phyloP scores from a whole-genome alignment of 192 early-diverging fungal genomes.

The Entomortierella parvispora region DNA sequence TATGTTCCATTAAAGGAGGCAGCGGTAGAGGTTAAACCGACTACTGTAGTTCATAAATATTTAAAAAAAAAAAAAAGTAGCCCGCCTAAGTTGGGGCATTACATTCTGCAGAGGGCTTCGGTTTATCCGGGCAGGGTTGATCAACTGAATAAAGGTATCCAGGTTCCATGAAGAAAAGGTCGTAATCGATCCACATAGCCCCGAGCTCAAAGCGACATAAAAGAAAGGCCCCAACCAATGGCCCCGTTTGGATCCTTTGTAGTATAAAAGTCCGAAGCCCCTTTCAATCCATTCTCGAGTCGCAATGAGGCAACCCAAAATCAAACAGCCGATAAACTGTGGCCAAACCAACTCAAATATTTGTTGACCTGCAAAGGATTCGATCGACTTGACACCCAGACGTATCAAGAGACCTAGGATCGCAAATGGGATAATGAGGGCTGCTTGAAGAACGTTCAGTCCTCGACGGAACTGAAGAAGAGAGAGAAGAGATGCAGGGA shows the following conservation, averaged over 20 bases:
- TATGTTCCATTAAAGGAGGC: conserved; percentile 1
- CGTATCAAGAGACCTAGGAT: conserved; percentile 74
- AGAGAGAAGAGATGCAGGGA: too few relatives aligned
- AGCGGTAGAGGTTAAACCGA: too few relatives aligned
- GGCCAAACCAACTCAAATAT: conserved; percentile 71
- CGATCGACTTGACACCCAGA: conserved; percentile 61
- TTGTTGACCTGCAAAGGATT: conserved; percentile 66
- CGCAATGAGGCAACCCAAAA: conserved; percentile 60
- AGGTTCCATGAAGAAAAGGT: conserved; percentile 86
- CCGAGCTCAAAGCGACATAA: conserved; percentile 68
- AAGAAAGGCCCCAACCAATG: conserved; percentile 54
- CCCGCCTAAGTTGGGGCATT: not conserved
- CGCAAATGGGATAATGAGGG: conserved; percentile 62
- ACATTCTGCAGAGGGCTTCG: conserved; percentile 55
- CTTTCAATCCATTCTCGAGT: conserved; percentile 25
- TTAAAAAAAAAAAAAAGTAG: too few relatives aligned
- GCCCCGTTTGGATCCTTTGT: conserved; percentile 20
- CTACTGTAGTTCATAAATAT: too few relatives aligned
- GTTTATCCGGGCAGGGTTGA: conserved; percentile 33
- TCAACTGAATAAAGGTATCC: conserved; percentile 58
- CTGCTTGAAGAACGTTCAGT: conserved; percentile 6
- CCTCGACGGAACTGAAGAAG: not conserved
- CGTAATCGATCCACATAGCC: conserved; percentile 86
- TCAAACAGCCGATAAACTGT: conserved; percentile 76
- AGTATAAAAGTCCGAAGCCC: conserved; percentile 42